Evolutionary conservation across 257 asterid genomes (phyloP).

Genomic region (Eucommia ulmoides): DNA sequence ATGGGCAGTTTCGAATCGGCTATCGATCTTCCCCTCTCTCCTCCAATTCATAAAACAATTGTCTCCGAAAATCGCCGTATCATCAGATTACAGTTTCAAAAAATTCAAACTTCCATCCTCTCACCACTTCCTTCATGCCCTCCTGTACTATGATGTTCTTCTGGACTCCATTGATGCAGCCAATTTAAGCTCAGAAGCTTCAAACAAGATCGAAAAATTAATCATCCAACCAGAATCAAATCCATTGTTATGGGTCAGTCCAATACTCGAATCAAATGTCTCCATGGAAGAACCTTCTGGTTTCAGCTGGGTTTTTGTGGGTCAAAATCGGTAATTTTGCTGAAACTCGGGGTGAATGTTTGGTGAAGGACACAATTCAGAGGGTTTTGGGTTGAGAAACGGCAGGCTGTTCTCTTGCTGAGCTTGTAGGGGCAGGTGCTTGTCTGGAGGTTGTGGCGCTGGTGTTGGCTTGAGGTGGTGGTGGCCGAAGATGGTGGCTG

Average conservation of each 20-base stretch:
- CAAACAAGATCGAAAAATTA: conserved; percentile 30
- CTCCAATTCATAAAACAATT: conserved; percentile 34
- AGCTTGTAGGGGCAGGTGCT: conserved; percentile 38
- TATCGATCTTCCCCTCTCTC: conserved; percentile 23
- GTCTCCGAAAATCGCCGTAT: conserved; percentile 32
- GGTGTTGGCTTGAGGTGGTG: too few species aligned
- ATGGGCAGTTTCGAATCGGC: conserved; percentile 30
- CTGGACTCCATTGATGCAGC: conserved; percentile 37
- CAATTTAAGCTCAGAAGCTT: conserved; percentile 16
- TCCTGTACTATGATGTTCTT: conserved; percentile 34
- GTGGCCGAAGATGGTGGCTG: too few species aligned
- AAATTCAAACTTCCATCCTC: conserved; percentile 31
- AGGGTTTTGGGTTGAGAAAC: conserved; percentile 39
- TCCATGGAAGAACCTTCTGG: conserved; percentile 27
- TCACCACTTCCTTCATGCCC: conserved; percentile 32
- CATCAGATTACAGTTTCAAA: conserved; percentile 38
- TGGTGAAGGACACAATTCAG: conserved; percentile 24
- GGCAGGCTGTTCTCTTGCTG: conserved; percentile 31
- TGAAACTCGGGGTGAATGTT: conserved; percentile 42
- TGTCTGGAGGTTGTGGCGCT: too few species aligned
- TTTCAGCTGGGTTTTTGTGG: conserved; percentile 31
- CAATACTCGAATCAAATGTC: conserved; percentile 23
- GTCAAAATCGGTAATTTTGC: conserved; percentile 26
- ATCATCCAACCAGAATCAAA: conserved; percentile 40
- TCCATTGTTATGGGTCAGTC: conserved; percentile 31